Base-by-base conservation (phyloP, 2,329 filamentous ascomycete genomes). In the Blastomyces percursus region DNA sequence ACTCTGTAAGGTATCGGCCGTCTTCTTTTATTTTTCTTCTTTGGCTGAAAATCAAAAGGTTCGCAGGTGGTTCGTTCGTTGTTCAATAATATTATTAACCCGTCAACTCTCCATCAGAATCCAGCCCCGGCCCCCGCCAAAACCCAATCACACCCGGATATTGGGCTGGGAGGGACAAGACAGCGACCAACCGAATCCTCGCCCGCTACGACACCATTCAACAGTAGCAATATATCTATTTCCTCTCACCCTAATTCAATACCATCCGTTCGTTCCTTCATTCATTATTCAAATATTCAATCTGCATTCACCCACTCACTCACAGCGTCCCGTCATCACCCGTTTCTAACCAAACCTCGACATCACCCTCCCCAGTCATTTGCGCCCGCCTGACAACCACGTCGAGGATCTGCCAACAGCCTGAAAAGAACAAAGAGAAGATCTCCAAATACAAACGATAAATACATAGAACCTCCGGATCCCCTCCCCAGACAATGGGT, bases 401-500 rank as follows among this genome's bases (percentile, higher is more conserved):
- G 27, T 30, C 27, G 27, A 30, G 27, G 27, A 30, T 30, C 27
- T 2, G 27, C 27, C 27, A 30, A 30, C 27, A 30, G 4, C 27
- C 27, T 30, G n/a, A n/a, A n/a, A n/a, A n/a, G n/a, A n/a, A n/a
- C n/a, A n/a, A n/a, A n/a, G 19, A n/a, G 24, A 50, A 24, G 11
- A 50, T 1, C n/a, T 4, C 27, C 4, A 30, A 30, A 30, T 30
- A 30, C 4, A 30, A 30, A 30, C 2, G 27, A 30, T 30, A 30
- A 30, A 30, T 30, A 30, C 27, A 30, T 19, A n/a, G 32, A 32
- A 32, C 38, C 56, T 14, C 56, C 11, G 35, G 19, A 19, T 40
- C 12, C 40, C 1, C 40, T 16, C 40, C 56, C 70, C 63, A 63
- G 66, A 63, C 68, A 67, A 86, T 86, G 81, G 80, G 81, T 67